phyloP scores from a whole-genome alignment of 129 eudicot genomes.

The Chrysanthemum lavandulifolium region DNA sequence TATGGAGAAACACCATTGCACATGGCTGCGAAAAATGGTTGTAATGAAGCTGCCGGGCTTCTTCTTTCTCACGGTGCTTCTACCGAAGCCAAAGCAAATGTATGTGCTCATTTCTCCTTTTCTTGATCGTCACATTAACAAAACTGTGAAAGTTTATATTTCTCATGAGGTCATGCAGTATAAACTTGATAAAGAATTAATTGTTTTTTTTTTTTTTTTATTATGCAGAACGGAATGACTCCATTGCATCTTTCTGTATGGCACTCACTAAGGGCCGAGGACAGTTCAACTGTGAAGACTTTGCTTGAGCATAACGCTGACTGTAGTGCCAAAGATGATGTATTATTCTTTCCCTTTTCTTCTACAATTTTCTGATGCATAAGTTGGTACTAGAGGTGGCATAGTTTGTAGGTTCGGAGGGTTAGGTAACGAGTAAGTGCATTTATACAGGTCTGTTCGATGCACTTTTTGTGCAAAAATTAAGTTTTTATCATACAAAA shows the following conservation, averaged over 20 bases:
- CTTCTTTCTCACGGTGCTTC: conserved; percentile 89
- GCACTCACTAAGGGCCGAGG: conserved; percentile 81
- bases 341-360: conserved; percentile 22
- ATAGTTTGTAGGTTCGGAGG: neutral
- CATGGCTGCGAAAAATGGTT: conserved; percentile 95
- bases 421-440: too few species aligned
- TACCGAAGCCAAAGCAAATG: conserved; percentile 96
- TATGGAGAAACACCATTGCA: conserved; percentile 96
- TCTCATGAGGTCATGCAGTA: neutral
- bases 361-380: neutral
- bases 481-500: too few species aligned
- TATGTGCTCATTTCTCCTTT: conserved; percentile 14
- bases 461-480: neutral
- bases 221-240: conserved; percentile 88
- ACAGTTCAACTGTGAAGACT: conserved; percentile 74
- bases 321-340: conserved; percentile 92
- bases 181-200: neutral
- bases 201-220: conserved; percentile 12
- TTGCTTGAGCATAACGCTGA: conserved; percentile 82
- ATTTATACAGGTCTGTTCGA: neutral
- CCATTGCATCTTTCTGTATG: conserved; percentile 93
- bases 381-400: neutral
- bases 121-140: neutral
- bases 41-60: conserved; percentile 67
- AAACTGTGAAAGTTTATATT: neutral